Percentiles rank a stretch among this genome's conserved stretches.
Evolutionary conservation across 441 rosid genomes (phyloP).

Genomic region (Aleurites moluccanus): DNA sequence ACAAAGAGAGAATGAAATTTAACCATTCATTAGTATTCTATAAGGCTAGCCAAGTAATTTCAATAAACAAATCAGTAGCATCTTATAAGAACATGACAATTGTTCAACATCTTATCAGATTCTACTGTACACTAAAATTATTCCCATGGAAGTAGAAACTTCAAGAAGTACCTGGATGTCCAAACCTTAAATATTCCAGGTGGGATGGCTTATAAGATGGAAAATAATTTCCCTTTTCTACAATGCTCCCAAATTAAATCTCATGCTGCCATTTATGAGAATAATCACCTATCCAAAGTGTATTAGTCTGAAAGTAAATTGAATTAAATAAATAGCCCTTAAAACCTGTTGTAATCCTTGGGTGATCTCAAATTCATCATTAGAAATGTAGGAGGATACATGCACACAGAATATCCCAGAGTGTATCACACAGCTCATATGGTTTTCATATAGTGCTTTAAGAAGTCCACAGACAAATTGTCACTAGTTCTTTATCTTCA

Average conservation of each 20-base stretch:
- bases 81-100: background rate
- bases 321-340: background rate
- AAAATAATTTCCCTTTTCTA: background rate
- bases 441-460: background rate
- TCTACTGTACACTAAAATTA: too few relatives aligned
- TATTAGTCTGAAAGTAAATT: background rate
- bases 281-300: background rate
- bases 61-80: background rate
- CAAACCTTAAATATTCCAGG: background rate
- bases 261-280: background rate
- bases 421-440: background rate
- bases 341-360: background rate
- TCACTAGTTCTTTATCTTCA: background rate
- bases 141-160: too few relatives aligned
- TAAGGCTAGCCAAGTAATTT: background rate
- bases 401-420: background rate
- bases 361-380: background rate
- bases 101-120: background rate
- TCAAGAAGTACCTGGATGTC: background rate
- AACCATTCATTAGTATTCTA: background rate
- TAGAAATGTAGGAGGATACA: background rate
- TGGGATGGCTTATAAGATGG: background rate
- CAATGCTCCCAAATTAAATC: background rate
- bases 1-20: background rate
- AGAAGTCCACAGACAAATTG: background rate